phyloP scores from a whole-genome alignment of 805 yeast species.

The Sugiyamaella boreocaroliniensis region DNA sequence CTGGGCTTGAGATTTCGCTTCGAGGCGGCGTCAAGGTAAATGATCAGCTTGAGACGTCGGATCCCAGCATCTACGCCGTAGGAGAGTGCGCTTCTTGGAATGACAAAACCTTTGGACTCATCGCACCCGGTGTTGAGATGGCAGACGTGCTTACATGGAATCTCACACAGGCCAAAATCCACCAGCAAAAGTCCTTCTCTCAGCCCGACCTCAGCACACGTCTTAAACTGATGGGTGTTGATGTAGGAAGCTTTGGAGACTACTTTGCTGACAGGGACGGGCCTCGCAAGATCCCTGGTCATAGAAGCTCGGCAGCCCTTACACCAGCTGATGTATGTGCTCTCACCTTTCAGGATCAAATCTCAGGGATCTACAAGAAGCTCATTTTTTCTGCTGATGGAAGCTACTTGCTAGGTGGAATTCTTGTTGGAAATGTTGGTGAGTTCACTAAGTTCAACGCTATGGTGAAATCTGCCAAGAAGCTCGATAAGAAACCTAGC shows the following conservation, averaged over 20 bases:
- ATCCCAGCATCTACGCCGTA: constrained; percentile 3
- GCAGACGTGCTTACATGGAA: constrained; percentile 34
- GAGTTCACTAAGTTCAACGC: constrained; percentile 32
- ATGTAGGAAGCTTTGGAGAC: constrained; percentile 37
- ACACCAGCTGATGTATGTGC: constrained; percentile 23
- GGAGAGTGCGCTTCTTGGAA: constrained; percentile 27
- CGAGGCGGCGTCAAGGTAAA: constrained; percentile 1
- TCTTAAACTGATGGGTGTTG: constrained; percentile 35
- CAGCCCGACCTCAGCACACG: constrained; percentile 35
- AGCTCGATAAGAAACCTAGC: constrained; percentile 29
- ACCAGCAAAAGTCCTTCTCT: constrained; percentile 26
- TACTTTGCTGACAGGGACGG: constrained; percentile 33
- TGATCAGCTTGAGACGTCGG: constrained; percentile 3
- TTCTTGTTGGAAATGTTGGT: constrained; percentile 32
- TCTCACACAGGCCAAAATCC: constrained; percentile 33
- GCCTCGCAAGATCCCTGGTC: constrained; percentile 31
- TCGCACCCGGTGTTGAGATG: constrained; percentile 38
- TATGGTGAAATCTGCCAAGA: constrained; percentile 27
- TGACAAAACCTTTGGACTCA: constrained; percentile 32
- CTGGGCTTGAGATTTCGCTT: not conserved
- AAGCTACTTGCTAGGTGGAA: constrained; percentile 34
- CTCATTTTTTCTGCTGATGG: constrained; percentile 33
- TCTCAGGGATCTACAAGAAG: constrained; percentile 33
- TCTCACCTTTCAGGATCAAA: constrained; percentile 31
- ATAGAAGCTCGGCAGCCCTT: constrained; percentile 15